Evolutionary conservation across 1,284 basidiomycete genomes (phyloP), one percentile per base, ranked within the genome.

Genomic region (Puccinia polysora): DNA sequence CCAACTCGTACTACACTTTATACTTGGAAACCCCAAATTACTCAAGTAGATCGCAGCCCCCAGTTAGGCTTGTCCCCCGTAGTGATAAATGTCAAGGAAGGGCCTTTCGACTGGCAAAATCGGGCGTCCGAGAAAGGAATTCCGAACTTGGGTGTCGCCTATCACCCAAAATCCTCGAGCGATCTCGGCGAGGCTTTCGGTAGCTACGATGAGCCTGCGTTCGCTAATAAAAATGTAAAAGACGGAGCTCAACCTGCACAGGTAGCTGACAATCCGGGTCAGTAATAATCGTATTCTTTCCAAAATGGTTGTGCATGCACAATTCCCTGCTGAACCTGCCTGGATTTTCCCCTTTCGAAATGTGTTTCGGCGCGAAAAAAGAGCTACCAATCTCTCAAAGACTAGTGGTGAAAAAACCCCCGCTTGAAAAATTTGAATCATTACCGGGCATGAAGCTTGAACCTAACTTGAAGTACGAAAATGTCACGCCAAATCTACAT

Each of bases 11-110:
- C n/a, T n/a, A n/a, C n/a, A n/a, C n/a, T n/a, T n/a, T n/a, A n/a
- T n/a, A n/a, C n/a, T n/a, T n/a, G n/a, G n/a, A n/a, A n/a, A n/a
- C n/a, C n/a, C n/a, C n/a, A n/a, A n/a, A n/a, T n/a, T n/a, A n/a
- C 1, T 85, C 87, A 74, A 88, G n/a, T n/a, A n/a, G n/a, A n/a
- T n/a, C n/a, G 20, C 12, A 43, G 47, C 47, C 25, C 59, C 47
- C 28, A 3, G 1, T 30, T 32, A 18, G 59, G 14, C 30, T 28
- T 15, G 5, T 28, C 58, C 6, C 47, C 43, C 32, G 25, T 47
- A 4, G 28, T 14, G 1, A 25, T 47, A 30, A 47, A 62, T 40
- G 59, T 62, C 12, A 49, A 62, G 59, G 59, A 47, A 3, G 25
- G 7, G 10, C 32, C 43, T 40, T 28, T 4, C 6, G 59, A 62